These are phyloP conservation scores for Kwoniella botswanensis DNA, from an alignment of 768 basidiomycete genomes.

Conservation along the genomic window DNA sequence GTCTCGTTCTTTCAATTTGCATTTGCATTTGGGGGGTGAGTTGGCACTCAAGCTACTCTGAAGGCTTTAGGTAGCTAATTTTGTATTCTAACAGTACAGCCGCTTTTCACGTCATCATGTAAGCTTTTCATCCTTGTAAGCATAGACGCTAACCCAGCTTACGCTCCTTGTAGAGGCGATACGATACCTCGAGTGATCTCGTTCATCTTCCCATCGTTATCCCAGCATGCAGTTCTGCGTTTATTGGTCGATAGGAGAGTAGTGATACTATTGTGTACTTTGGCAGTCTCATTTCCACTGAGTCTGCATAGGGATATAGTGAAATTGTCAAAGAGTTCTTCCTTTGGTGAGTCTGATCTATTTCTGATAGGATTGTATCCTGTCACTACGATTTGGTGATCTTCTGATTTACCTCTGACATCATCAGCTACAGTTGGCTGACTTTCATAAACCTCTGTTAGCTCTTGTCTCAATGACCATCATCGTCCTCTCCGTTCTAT, in stretches of 20 bases:
- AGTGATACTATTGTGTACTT: constrained; percentile 83
- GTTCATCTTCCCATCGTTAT: constrained; percentile 73
- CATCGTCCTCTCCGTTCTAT: constrained; percentile 82
- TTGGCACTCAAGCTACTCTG: background rate
- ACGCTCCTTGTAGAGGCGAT: constrained; percentile 66
- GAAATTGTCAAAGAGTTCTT: constrained; percentile 90
- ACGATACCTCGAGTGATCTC: constrained; percentile 94
- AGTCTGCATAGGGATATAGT: constrained; percentile 97
- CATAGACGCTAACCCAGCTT: background rate
- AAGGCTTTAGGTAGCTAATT: background rate
- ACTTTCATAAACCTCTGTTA: constrained; percentile 15
- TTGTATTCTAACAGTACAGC: constrained; percentile 70
- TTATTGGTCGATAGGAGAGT: constrained; percentile 84
- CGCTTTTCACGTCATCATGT: constrained; percentile 95
- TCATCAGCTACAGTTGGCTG: too few species aligned
- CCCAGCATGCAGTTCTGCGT: constrained; percentile 72
- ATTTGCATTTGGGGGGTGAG: constrained; percentile 87
- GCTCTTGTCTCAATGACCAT: constrained; percentile 74
- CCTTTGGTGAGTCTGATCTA: constrained; percentile 69
- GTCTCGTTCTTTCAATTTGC: constrained; percentile 97
- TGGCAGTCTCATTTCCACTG: constrained; percentile 89
- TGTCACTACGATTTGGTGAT: too few species aligned
- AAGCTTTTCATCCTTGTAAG: constrained; percentile 34
- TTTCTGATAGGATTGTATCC: background rate
- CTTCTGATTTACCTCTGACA: too few species aligned